Base-by-base conservation (phyloP, 352 stramenopile species). In the Pythium utonaiense region DNA sequence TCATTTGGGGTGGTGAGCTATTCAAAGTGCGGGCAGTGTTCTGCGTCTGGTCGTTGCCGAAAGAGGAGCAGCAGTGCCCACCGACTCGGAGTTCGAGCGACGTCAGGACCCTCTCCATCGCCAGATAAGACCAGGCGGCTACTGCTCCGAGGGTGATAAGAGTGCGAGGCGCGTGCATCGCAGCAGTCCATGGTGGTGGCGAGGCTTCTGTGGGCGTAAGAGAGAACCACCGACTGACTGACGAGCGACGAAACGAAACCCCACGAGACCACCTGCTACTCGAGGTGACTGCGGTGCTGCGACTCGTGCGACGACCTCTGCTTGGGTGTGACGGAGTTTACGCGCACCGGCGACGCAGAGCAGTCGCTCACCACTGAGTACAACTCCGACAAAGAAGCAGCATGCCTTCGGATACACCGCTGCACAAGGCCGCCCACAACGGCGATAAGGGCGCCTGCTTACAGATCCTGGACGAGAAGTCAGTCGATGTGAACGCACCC, bases 351-450 rank as follows among this genome's bases (percentile, higher is more conserved):
- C 28, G 28, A 33, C 28, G 28, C 36, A 44, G 14, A 44, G 36
- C 36, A 17, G 8, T 14, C 36, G 36, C 36, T 44, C 4, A 17
- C 3, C 36, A 44, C 16, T 14, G 17, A 21, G 17, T 17, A 6
- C 36, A 7, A 44, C 14, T 44, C 17, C 3, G 4, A 14, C 40
- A 30, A n/a, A 24, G 58, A 45, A 27, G 22, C 59, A 63, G 58
- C 16, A 96, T 96, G 86, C 88, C 88, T 58, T 93, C 86, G 42
- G 88, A 96, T 70, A 95, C 86, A 30, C 83, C 87, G 56, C 78
- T 96, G 14, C 88, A 96, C 72, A 96, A 96, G 69, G 88, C 87
- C 40, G 88, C 88, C 19, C 83, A 96, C 73, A 96, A 96, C 67
- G 88, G 88, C 45, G 88, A 96, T 66, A 93, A 96, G 65, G 83